Evolutionary conservation across 345 rosid genomes (phyloP), one percentile per base, ranked within the genome.

Genomic region (Microcos paniculata): DNA sequence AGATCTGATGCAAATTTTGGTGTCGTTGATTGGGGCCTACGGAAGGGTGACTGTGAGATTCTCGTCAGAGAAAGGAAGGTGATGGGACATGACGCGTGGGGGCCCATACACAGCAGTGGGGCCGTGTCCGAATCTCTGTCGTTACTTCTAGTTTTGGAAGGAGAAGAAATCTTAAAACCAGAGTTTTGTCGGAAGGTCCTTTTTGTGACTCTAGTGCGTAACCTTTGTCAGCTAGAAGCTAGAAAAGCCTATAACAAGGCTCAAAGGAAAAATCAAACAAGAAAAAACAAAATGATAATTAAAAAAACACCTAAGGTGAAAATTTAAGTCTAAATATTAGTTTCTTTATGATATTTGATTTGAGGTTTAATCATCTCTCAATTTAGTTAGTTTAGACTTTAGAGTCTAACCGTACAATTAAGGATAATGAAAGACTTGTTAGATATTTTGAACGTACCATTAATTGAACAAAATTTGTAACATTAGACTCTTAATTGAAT

Each of bases 71-170:
- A 30, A 30, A 30, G 9, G 38, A 42, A 19, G 31, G 19, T 46
- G 77, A 79, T 38, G 72, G 61, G 76, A 81, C 64, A 42, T 58
- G 69, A 43, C 80, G 84, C 21, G 83, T 76, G 62, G 81, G 73
- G n/a, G n/a, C n/a, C 21, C 66, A 79, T 66, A n/a, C n/a, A 0
- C 1, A 8, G 45, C 3, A 7, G 13, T 8, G 48, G 81, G 66
- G n/a, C 78, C 85, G 55, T 19, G 77, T 28, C 74, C 62, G 85
- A 78, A 85, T 85, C 88, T 85, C 76, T 85, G 88, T 85, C 88
- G 80, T 76, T 82, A 46, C 79, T 78, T 35, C 48, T 43, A 52
- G 66, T 5, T 26, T 40, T 31, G 15, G 40, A 35, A 35, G 35
- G 9, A 58, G 6, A 14, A 24, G 12, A 23, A 7, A 21, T 53